These are phyloP conservation scores for Cystobasidium tubakii DNA, from an alignment of 768 basidiomycete genomes.

Conservation along the genomic window DNA sequence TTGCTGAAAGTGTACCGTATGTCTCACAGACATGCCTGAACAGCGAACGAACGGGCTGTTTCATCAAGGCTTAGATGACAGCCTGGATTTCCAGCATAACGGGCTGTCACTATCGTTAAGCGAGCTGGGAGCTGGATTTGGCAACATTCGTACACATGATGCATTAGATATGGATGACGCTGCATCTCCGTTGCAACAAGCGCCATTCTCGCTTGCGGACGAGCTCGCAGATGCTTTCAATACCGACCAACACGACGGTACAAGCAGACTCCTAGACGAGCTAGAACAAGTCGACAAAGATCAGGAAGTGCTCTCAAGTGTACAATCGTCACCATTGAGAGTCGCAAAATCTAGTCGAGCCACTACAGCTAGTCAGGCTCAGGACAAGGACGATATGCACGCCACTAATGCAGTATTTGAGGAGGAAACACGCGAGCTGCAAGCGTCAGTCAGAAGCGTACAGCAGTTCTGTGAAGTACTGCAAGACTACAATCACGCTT, in stretches of 20 bases:
- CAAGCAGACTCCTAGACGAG: not conserved
- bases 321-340: not conserved
- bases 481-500: not conserved
- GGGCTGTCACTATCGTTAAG: not conserved
- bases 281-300: not conserved
- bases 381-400: not conserved
- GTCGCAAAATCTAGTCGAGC: not conserved
- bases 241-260: not conserved
- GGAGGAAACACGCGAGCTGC: not conserved
- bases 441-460: not conserved
- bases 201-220: not conserved
- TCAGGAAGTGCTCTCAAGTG: not conserved
- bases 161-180: not conserved
- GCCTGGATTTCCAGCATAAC: slow-evolving; percentile 3
- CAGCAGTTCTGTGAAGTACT: not conserved
- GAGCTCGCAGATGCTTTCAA: not conserved
- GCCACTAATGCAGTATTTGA: slow-evolving; percentile 2
- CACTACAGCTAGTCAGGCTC: not conserved
- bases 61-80: not conserved
- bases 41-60: slow-evolving; percentile 2
- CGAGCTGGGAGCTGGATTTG: not conserved
- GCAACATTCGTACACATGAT: not conserved
- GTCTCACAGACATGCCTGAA: slow-evolving; percentile 17
- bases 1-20: not conserved
- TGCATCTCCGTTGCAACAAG: not conserved